Base-by-base conservation (phyloP, 768 basidiomycete genomes). In the Dentipellis sp. region DNA sequence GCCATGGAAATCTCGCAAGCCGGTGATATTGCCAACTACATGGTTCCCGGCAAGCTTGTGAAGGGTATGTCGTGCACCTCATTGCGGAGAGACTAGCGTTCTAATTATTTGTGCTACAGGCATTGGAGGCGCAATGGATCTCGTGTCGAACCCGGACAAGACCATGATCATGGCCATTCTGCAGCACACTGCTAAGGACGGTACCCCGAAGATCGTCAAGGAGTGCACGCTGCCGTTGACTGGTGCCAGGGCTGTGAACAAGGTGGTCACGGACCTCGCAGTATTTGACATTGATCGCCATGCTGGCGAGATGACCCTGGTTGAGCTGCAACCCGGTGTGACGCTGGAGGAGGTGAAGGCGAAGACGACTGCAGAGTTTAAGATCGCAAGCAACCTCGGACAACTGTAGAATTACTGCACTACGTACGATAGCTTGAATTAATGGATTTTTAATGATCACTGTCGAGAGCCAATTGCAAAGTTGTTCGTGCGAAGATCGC, bases 1-100 rank as follows among this genome's bases (percentile, higher is more conserved):
- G 91, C 91, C 5, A 91, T 97, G 89, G 82, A 97, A 77, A 93
- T 97, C 46, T 91, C 90, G 2, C 84, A 90, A 61, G 81, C 82
- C 4, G 93, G 90, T 50, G 94, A 97, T 66, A 86, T 97, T 58
- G 94, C 94, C 52, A 97, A 97, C 75, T 97, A 90, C 69, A 97
- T 95, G 93, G 92, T 95, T 66, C 94, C 93, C 10, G 91, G 91
- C 10, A 94, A 95, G 74, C 79, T 91, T 66, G 77, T 91, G 35
- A 90, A 88, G 76, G 88, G 87, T 80, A 60, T 11, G 67, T 58
- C 14, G 10, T 9, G 45, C 12, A 6, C 12, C 4, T 45, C 8
- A 17, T 50, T 10, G 5, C 23, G 11, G 23, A 22, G 14, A 42
- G 37, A 4, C 19, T 19, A 48, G 19, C 11, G 23, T 8, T 46